A percentile compares a stretch with the other conserved stretches of the same genome.
Conservation (phyloP, 345 rosid species). For the Pugionium cornutum region DNA sequence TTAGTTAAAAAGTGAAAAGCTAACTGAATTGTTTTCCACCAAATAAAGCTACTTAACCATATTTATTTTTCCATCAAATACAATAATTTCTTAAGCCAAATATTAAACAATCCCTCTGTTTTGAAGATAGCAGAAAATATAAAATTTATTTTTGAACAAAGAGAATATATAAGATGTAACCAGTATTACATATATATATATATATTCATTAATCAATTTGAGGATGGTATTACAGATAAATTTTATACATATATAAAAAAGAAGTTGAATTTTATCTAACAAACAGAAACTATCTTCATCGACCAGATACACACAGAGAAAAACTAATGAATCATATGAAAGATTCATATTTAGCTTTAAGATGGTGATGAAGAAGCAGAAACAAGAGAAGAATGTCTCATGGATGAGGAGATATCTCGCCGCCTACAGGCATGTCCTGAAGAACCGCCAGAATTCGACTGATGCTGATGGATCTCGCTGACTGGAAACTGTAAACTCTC, state of each 20-base stretch:
- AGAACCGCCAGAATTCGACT: constrained; percentile 46
- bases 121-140: not conserved
- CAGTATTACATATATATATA: not conserved
- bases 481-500: constrained; percentile 48
- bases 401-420: constrained; percentile 47
- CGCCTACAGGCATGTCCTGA: constrained; percentile 47
- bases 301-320: not conserved
- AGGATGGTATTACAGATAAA: not conserved
- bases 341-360: not conserved
- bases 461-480: constrained; percentile 55
- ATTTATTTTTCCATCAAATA: not conserved
- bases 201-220: not conserved
- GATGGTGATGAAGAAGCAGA: constrained; percentile 15
- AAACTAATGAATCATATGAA: not conserved
- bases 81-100: not conserved
- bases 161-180: not conserved
- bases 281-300: not conserved
- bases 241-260: not conserved
- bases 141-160: too few species aligned
- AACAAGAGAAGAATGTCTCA: not conserved
- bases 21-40: not conserved
- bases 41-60: not conserved
- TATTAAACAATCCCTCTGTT: constrained; percentile 9
- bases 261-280: constrained; percentile 16
- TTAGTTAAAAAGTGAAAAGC: not conserved